These are phyloP conservation scores for Gorgonomyces haynaldii DNA, from an alignment of 192 early-diverging fungal species.

Conservation along the genomic window DNA sequence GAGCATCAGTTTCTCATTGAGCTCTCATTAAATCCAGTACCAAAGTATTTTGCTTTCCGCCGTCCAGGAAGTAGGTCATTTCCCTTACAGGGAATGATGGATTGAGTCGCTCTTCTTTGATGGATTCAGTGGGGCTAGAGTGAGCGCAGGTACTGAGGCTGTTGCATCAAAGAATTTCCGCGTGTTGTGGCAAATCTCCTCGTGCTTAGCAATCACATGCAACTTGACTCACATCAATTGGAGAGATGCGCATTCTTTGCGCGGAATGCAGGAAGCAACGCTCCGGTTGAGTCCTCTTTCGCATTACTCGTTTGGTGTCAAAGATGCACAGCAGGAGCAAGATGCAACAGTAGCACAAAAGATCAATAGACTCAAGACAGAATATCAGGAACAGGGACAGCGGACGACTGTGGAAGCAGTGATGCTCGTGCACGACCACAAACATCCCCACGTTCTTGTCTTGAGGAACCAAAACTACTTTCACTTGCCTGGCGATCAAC, in stretches of 20 bases:
- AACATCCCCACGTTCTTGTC: conserved; percentile 70
- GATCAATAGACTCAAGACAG: conserved; percentile 9
- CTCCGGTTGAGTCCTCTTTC: conserved; percentile 35
- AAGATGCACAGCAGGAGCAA: conserved; percentile 64
- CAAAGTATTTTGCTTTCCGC: conserved; percentile 49
- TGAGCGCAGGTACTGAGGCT: no score
- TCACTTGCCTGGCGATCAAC: conserved; percentile 59
- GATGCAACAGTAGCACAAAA: conserved; percentile 29
- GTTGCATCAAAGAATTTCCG: no score
- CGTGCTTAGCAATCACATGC: no score
- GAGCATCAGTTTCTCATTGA: conserved; percentile 61
- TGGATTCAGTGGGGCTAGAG: conserved; percentile 25
- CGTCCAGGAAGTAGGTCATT: conserved; percentile 76
- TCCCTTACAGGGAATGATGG: conserved; percentile 66
- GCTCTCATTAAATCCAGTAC: conserved; percentile 8
- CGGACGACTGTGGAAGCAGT: conserved; percentile 61
- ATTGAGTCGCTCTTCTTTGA: conserved; percentile 63
- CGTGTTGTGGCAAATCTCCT: no score
- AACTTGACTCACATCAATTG: no score
- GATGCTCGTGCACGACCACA: conserved; percentile 65
- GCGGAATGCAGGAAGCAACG: no score
- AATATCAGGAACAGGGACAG: conserved; percentile 56
- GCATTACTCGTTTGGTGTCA: conserved; percentile 59
- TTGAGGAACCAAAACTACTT: conserved; percentile 61
- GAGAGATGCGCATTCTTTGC: no score